phyloP scores from a whole-genome alignment of 2,329 filamentous ascomycete genomes.

The Trichothecium roseum region DNA sequence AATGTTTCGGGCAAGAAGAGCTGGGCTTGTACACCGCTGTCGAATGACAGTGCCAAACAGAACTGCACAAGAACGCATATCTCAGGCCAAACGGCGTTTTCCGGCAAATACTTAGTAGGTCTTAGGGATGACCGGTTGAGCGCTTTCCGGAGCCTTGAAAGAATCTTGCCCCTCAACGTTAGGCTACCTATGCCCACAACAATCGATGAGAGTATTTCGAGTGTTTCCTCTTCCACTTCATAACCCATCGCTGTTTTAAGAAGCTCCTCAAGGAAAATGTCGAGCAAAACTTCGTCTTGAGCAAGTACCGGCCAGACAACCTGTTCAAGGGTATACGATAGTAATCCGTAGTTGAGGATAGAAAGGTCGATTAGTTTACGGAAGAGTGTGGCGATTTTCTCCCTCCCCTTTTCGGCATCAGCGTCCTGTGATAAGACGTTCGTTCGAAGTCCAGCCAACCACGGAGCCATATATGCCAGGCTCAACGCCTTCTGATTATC shows the following conservation, averaged over 20 bases:
- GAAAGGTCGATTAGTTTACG: slow-evolving; percentile 57
- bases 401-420: slow-evolving; percentile 55
- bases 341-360: slow-evolving; percentile 42
- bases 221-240: slow-evolving; percentile 46
- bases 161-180: slow-evolving; percentile 53
- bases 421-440: slow-evolving; percentile 46
- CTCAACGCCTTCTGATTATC: slow-evolving; percentile 57
- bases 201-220: slow-evolving; percentile 52
- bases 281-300: slow-evolving; percentile 53
- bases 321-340: slow-evolving; percentile 52
- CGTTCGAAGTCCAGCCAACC: slow-evolving; percentile 52
- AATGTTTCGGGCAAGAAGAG: slow-evolving; percentile 60
- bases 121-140: slow-evolving; percentile 56
- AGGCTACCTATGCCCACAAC: slow-evolving; percentile 54
- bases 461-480: slow-evolving; percentile 60
- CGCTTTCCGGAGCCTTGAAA: slow-evolving; percentile 55
- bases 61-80: slow-evolving; percentile 58
- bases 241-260: slow-evolving; percentile 51
- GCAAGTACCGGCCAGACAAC: slow-evolving; percentile 55
- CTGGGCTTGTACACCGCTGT: slow-evolving; percentile 56
- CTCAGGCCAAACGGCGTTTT: slow-evolving; percentile 60
- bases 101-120: slow-evolving; percentile 53
- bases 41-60: slow-evolving; percentile 56
- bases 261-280: slow-evolving; percentile 58
- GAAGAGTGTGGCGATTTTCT: slow-evolving; percentile 53